phyloP scores from a whole-genome alignment of 805 yeast species.

The Ogataea trehalophila region DNA sequence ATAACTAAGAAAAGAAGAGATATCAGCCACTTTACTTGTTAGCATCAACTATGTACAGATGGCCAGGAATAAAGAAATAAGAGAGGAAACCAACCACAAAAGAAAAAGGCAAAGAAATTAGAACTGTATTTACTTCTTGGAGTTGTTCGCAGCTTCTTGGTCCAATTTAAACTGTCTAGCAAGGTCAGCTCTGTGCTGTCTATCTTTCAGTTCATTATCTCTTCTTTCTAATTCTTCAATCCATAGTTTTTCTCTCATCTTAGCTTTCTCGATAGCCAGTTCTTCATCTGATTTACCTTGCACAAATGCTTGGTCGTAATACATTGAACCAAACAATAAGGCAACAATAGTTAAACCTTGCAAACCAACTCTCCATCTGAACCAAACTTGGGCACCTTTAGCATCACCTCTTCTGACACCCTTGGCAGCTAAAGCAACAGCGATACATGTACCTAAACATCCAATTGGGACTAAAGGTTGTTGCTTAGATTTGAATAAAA shows the following conservation, averaged over 20 bases:
- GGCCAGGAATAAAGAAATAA: too few relatives aligned
- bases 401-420: slow-evolving; percentile 71
- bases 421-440: slow-evolving; percentile 73
- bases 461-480: slow-evolving; percentile 92
- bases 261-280: slow-evolving; percentile 68
- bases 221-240: slow-evolving; percentile 85
- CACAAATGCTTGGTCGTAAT: slow-evolving; percentile 50
- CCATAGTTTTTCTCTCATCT: slow-evolving; percentile 81
- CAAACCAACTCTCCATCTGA: slow-evolving; percentile 83
- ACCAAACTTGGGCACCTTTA: slow-evolving; percentile 75
- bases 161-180: slow-evolving; percentile 38
- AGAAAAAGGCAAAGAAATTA: neutral
- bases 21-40: too few relatives aligned
- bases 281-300: slow-evolving; percentile 55
- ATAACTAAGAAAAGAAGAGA: too few relatives aligned
- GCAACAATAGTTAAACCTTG: slow-evolving; percentile 84
- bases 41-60: too few relatives aligned
- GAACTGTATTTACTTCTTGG: neutral
- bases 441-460: slow-evolving; percentile 69
- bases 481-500: slow-evolving; percentile 62
- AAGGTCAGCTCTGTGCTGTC: slow-evolving; percentile 63
- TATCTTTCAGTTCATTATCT: slow-evolving; percentile 63
- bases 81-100: too few relatives aligned
- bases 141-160: slow-evolving; percentile 29
- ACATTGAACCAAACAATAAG: slow-evolving; percentile 71